Evolutionary conservation across 805 yeast genomes (phyloP).

Genomic region (Cyberlindnera mycetangii): DNA sequence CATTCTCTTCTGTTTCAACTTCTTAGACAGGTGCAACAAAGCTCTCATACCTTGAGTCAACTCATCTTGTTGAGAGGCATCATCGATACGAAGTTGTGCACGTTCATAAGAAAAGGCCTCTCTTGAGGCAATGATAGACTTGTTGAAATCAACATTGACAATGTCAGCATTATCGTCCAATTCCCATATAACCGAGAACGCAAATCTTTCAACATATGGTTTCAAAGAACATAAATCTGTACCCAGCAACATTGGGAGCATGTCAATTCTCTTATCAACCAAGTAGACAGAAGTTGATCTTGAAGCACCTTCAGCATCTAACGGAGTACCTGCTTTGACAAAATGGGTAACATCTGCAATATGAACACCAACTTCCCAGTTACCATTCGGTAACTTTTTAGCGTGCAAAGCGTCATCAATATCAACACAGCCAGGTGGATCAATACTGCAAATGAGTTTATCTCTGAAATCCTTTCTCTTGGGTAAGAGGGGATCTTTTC

Average conservation of each 20-base stretch:
- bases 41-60: slow-evolving; percentile 88
- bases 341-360: slow-evolving; percentile 98
- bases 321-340: slow-evolving; percentile 86
- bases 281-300: slow-evolving; percentile 96
- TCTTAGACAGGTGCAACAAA: slow-evolving; percentile 73
- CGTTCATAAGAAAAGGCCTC: slow-evolving; percentile 93
- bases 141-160: slow-evolving; percentile 72
- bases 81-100: slow-evolving; percentile 92
- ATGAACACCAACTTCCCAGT: slow-evolving; percentile 96
- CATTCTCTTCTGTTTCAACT: slow-evolving; percentile 77
- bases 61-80: slow-evolving; percentile 69
- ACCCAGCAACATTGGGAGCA: slow-evolving; percentile 94
- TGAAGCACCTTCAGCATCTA: slow-evolving; percentile 94
- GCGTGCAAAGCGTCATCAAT: slow-evolving; percentile 98
- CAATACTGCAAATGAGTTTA: slow-evolving; percentile 88
- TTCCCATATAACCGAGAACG: slow-evolving; percentile 96
- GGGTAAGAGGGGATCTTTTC: slow-evolving; percentile 42
- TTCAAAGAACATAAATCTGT: slow-evolving; percentile 93
- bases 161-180: slow-evolving; percentile 83
- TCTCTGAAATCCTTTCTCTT: slow-evolving; percentile 86
- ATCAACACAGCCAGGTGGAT: slow-evolving; percentile 98
- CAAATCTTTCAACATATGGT: slow-evolving; percentile 93
- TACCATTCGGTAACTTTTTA: slow-evolving; percentile 77
- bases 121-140: slow-evolving; percentile 85
- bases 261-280: slow-evolving; percentile 97